Evolutionary conservation across 2,329 filamentous ascomycete genomes (phyloP), one percentile per base, ranked within the genome.

Genomic region (Cladosporium sp.): DNA sequence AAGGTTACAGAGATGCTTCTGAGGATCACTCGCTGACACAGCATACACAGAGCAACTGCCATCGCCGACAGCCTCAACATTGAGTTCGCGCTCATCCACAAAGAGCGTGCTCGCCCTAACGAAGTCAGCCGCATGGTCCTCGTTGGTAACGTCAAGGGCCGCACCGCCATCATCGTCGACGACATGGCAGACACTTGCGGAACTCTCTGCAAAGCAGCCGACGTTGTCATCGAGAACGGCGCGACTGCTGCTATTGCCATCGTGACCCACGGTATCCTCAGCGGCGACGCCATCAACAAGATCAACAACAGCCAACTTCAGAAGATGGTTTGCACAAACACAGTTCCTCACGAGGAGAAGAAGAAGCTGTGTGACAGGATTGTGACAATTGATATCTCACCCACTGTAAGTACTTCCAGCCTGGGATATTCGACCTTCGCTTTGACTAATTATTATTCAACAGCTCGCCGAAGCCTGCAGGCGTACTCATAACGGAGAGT

Each of bases 151-250:
- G 95, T 98, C 56, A 86, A 88, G 70, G 91, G 91, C 80, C 95
- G 95, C 82, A 89, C 94, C 32, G 94, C 94, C 67, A 97, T 99
- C 75, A 88, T 99, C 58, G 94, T 99, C 57, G 94, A 98, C 77
- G 94, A 98, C 77, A 97, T 98, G 92, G 93, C 93, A 34, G 94
- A 98, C 76, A 97, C 94, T 4, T 97, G 93, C 78, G 93, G 93
- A 71, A 97, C 92, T 1, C 83, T 91, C 14, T 87, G 85, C 77
- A 98, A 98, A 82, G 95, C 93, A 2, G 95, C 94, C 18, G 89
- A 92, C 65, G 94, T 93, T 0, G 87, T 98, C 61, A 91, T 94
- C 78, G 86, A 92, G 72, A 90, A 97, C 74, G 92, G 92, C 34
- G 94, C 95, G 1, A 88, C 88, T 70, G 88, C 96, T 75, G 93